Evolutionary conservation across 495 filamentous ascomycete species (phyloP), one percentile per base, ranked within the genome.

Genomic region (Oidiodendron maius): DNA sequence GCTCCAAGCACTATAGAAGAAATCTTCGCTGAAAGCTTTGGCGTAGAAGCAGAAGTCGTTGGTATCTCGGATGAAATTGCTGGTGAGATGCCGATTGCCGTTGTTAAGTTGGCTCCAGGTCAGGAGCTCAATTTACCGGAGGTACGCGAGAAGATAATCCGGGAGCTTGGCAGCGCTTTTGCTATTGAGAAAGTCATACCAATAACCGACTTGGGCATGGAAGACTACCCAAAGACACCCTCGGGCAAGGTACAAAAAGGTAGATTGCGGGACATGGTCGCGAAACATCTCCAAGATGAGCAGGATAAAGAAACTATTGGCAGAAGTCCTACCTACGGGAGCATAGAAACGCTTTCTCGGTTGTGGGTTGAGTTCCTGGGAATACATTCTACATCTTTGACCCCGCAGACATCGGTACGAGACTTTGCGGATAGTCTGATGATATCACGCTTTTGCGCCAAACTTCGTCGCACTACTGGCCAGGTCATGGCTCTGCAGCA

Each of bases 11-110:
- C 55, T 10, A 68, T 77, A 17, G 72, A 77, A 50, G 42, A 39
- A 6, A 57, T 44, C 18, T 61, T 57, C 13, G 49, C 57, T 30
- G 46, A 62, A 24, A 46, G 62, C 10, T 48, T 59, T 3, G 61
- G 57, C 11, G 30, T 62, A 35, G 18, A 60, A 51, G 57, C 55
- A 1, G 57, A 68, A 46, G 66, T 70, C 13, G 55, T 70, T 26
- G 69, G 64, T 16, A 44, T 64, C 4, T 50, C 65, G 13, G 66
- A 71, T 53, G 58, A 64, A 18, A 43, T 70, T 26, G 64, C 65
- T 63, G 65, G 17, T 23, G 65, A 71, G 51, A 53, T 71, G 10
- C 66, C 69, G 1, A 52, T 70, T 4, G 69, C 69, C 1, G 53
- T 71, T n/a, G 53, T 65, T 23, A 56, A 59, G 38, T 13, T 43